These are phyloP conservation scores for Phragmites australis DNA, from an alignment of 176 grass and related monocot genomes.

Conservation along the genomic window DNA sequence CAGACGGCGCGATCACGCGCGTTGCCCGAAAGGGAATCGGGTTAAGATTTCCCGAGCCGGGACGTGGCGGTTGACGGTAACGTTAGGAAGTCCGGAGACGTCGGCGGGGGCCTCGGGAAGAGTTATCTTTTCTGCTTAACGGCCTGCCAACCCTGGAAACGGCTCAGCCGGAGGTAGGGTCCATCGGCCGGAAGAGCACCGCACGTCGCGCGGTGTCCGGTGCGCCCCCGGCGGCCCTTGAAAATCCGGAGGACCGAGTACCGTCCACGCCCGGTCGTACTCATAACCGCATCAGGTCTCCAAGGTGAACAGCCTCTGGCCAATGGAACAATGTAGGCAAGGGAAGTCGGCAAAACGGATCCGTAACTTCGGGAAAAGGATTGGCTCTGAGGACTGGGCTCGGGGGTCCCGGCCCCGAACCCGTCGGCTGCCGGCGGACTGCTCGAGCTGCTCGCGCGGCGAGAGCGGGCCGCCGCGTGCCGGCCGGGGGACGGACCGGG, in stretches of 20 bases:
- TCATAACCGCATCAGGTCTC: constrained; percentile 74
- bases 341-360: constrained; percentile 77
- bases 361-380: constrained; percentile 72
- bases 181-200: constrained; percentile 59
- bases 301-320: constrained; percentile 62
- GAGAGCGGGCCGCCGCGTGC: no score
- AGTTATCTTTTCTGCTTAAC: constrained; percentile 80
- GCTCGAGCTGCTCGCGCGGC: no score
- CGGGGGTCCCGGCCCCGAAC: constrained; percentile 11
- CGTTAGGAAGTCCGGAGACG: constrained; percentile 58
- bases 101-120: constrained; percentile 57
- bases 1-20: not conserved
- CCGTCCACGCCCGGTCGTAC: constrained; percentile 27
- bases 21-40: not conserved
- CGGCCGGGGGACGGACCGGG: no score
- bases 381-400: constrained; percentile 58
- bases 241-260: constrained; percentile 52
- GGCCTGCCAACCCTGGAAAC: constrained; percentile 39
- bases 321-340: constrained; percentile 61
- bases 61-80: constrained; percentile 53
- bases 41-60: constrained; percentile 33
- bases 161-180: constrained; percentile 57
- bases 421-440: no score
- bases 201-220: constrained; percentile 57
- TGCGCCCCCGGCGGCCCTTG: constrained; percentile 61